These are phyloP conservation scores for Trametes coccinea DNA, from an alignment of 768 basidiomycete species.

Conservation along the genomic window DNA sequence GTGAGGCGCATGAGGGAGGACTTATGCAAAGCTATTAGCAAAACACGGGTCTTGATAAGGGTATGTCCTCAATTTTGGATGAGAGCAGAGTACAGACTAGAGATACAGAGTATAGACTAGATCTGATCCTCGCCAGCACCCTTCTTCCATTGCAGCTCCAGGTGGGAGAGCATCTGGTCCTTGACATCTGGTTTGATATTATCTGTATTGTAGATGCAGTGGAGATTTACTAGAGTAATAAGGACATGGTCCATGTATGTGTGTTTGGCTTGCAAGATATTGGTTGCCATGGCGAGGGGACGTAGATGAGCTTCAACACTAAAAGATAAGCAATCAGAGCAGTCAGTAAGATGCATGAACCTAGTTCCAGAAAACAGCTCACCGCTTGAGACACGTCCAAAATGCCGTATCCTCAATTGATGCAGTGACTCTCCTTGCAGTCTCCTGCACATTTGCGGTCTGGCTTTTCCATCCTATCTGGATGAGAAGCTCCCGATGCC, in stretches of 20 bases:
- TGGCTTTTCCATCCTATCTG: not conserved
- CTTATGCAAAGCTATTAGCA: too few species aligned
- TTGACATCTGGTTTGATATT: slow-evolving; percentile 15
- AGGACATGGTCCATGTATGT: slow-evolving; percentile 22
- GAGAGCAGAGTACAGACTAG: too few species aligned
- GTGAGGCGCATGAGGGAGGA: too few species aligned
- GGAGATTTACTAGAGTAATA: slow-evolving; percentile 20
- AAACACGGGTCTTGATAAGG: too few species aligned
- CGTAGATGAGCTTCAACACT: slow-evolving; percentile 1
- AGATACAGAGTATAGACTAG: slow-evolving; percentile 34
- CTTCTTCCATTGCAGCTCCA: slow-evolving; percentile 36
- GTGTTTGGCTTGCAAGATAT: slow-evolving; percentile 16
- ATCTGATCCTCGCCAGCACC: slow-evolving; percentile 34
- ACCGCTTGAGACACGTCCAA: not conserved
- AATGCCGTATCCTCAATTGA: not conserved
- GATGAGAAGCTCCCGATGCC: not conserved
- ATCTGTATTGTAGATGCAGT: slow-evolving; percentile 24
- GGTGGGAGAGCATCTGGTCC: slow-evolving; percentile 27
- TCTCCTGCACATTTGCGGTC: slow-evolving; percentile 13
- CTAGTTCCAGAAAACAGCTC: not conserved
- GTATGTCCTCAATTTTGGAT: too few species aligned
- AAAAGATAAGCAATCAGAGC: not conserved
- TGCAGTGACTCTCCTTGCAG: not conserved
- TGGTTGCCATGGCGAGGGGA: slow-evolving; percentile 23
- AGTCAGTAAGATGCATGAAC: not conserved